Evolutionary conservation across 2,329 filamentous ascomycete species (phyloP), one percentile per base, ranked within the genome.

Genomic region (Aspergillus sp.): DNA sequence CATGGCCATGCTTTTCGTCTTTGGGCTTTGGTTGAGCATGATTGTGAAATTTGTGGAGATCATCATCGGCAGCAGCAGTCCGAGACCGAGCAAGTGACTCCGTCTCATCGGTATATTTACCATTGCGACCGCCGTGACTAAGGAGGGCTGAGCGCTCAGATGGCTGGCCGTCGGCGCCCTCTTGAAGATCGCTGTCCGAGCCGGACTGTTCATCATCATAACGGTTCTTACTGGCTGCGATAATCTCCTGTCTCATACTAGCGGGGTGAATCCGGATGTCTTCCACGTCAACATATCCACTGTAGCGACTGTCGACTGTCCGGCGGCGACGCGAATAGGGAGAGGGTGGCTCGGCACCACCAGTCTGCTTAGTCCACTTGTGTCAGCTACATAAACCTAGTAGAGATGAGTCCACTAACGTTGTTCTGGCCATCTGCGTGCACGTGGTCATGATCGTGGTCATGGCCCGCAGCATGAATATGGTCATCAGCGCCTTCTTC

Each of bases 231-330:
- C 88, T 89, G n/a, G 91, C 91, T 39, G 89, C 89, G 66, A 98
- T 96, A 68, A 99, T 97, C 58, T 94, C 92, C 74, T 96, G 91
- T 66, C 95, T 85, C 81, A 98, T 92, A 64, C 89, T 94, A 23
- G 92, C 90, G 2, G 95, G 95, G 73, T 97, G 91, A 55, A 96
- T 91, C 73, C 89, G 91, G 67, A 96, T 85, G 57, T 87, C 84
- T 25, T 88, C 89, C 58, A 92, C 85, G 36, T 78, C 82, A 13
- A 80, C 79, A 61, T 84, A 82, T 48, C 78, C 77, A 55, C 75
- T 79, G 59, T 73, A 76, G 21, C 74, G 70, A 30, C 63, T 63
- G 30, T 71, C 71, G 13, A 65, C 41, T 30, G 59, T 63, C 48
- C 68, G 70, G 58, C 69, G 72, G 55, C 74, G 76, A 28, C 73